These are phyloP conservation scores for Podaxis sp. DNA, from an alignment of 768 basidiomycete species.

Conservation along the genomic window DNA sequence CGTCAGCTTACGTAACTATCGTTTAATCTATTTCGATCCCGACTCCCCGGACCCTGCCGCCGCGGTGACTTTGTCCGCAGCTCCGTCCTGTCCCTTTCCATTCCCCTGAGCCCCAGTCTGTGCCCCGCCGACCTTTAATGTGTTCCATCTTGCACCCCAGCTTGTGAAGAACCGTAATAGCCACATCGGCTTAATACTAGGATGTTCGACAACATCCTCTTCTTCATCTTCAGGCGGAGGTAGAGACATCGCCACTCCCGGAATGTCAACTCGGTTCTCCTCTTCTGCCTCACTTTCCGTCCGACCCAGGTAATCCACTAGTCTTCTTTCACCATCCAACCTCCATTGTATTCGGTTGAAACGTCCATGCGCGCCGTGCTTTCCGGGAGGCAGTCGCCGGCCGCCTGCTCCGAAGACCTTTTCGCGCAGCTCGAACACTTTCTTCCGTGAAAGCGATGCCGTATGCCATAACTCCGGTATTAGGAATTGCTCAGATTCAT, in stretches of 20 bases:
- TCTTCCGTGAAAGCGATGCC: conserved; percentile 57
- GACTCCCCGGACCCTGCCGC: background rate
- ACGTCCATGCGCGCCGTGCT: conserved; percentile 55
- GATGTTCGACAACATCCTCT: conserved; percentile 58
- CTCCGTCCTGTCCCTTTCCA: background rate
- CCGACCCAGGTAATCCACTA: conserved; percentile 68
- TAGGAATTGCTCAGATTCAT: conserved; percentile 70
- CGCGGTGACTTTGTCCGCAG: background rate
- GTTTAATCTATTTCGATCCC: background rate
- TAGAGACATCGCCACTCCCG: conserved; percentile 1
- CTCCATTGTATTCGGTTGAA: conserved; percentile 73
- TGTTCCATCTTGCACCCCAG: conserved; percentile 69
- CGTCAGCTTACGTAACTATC: conserved; percentile 15
- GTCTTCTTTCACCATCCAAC: conserved; percentile 56
- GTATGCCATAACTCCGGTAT: conserved; percentile 67
- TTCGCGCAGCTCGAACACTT: conserved; percentile 64
- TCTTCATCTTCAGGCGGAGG: conserved; percentile 37
- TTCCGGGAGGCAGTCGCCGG: conserved; percentile 45
- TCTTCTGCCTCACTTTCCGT: conserved; percentile 80
- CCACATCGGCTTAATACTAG: conserved; percentile 73
- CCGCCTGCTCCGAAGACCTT: conserved; percentile 67
- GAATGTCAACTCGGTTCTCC: conserved; percentile 43
- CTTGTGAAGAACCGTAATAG: conserved; percentile 73
- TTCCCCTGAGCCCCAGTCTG: background rate
- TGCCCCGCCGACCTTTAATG: conserved; percentile 18